phyloP scores from a whole-genome alignment of 2,329 filamentous ascomycete genomes.

The Fusarium globosum region DNA sequence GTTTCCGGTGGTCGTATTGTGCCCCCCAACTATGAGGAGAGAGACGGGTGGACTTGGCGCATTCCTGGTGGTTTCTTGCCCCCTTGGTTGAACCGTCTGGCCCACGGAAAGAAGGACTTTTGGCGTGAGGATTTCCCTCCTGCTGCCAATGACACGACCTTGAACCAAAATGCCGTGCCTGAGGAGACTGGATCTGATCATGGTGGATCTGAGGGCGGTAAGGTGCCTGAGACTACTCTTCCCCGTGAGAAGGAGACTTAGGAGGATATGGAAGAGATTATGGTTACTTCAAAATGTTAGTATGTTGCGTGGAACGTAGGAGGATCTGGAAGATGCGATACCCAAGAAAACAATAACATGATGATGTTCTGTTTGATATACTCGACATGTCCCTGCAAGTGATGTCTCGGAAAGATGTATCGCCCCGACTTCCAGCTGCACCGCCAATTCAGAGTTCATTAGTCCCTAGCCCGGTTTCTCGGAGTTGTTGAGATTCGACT shows the following conservation, averaged over 20 bases:
- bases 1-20: constrained; percentile 75
- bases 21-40: constrained; percentile 78
- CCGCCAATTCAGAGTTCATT: not conserved
- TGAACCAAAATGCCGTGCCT: constrained; percentile 16
- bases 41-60: constrained; percentile 84
- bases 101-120: constrained; percentile 77
- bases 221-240: constrained; percentile 30
- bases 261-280: not conserved
- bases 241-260: constrained; percentile 38
- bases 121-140: constrained; percentile 62
- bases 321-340: constrained; percentile 24
- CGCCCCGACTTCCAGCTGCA: no score
- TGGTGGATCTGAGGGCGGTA: constrained; percentile 39
- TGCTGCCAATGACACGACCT: constrained; percentile 29
- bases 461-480: not conserved
- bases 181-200: constrained; percentile 41
- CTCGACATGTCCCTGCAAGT: not conserved
- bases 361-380: not conserved
- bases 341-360: constrained; percentile 4
- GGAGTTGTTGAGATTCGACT: not conserved
- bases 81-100: constrained; percentile 74
- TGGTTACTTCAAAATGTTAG: constrained; percentile 18
- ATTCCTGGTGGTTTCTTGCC: constrained; percentile 80
- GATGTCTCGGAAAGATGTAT: not conserved
- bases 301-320: constrained; percentile 6